Base-by-base conservation (phyloP, 2,329 filamentous ascomycete genomes). In the Hypoxylon sp. region DNA sequence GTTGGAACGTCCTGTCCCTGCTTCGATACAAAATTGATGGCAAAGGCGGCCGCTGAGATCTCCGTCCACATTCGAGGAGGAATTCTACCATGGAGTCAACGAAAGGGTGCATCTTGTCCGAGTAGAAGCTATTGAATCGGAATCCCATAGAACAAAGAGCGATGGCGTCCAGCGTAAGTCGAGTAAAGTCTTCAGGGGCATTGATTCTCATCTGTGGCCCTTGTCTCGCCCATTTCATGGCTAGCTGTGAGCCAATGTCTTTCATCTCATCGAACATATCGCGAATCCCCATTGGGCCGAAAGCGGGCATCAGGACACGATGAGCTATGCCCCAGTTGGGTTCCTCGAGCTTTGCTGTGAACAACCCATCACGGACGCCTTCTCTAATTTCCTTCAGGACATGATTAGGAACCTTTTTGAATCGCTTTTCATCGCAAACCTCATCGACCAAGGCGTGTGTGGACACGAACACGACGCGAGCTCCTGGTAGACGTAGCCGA, bases 371-470 rank as follows among this genome's bases (percentile, higher is more conserved):
- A 40, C 64, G 64, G 1, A 88, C 81, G 17, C 85, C 88, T 56
- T 86, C 84, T 65, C 90, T 81, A 30, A 92, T 81, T 72, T 91
- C 76, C 74, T 78, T 69, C 2, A 92, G 77, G 2, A 81, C 80
- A 1, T 79, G 82, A 3, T 81, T 78, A 6, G 90, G 77, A 0
- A 81, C 78, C 77, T 92, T 93, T 33, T 81, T 76, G 76, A 92
- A 91, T n/a, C 89, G 82, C 68, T 84, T 86, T 76, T 92, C 89
- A 69, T 92, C 84, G 72, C 87, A 91, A 7, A 85, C 73, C 72
- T 92, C 90, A 63, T 90, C 85, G 27, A 91, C 80, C 0, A 92
- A 80, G 33, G 84, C 84, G 6, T 84, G 82, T 20, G 81, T 85
- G 49, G 80, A 83, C 42, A 89, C 79, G 64, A 90, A 80, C 48